Percentiles rank a stretch among this genome's conserved stretches.
phyloP scores from a whole-genome alignment of 257 asterid genomes.

The Gentiana macrophylla region DNA sequence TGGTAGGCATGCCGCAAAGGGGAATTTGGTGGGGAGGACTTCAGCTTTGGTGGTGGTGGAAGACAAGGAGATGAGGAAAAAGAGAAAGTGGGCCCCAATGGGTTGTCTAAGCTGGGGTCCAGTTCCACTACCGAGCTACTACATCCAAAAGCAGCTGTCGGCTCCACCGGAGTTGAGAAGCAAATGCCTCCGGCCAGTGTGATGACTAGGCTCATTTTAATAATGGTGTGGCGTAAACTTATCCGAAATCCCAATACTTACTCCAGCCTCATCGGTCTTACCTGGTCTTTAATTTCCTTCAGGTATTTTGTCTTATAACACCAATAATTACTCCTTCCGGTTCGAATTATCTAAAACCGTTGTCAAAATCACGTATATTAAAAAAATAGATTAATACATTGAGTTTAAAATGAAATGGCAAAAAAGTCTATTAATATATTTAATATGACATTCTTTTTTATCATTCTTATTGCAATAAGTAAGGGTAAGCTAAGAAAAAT shows the following conservation, averaged over 20 bases:
- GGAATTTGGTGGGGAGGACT: slow-evolving; percentile 49
- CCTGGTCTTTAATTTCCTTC: slow-evolving; percentile 73
- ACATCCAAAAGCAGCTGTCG: slow-evolving; percentile 29
- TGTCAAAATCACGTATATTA: slow-evolving; percentile 2
- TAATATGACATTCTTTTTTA: no score
- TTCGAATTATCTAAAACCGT: no score
- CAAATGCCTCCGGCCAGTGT: slow-evolving; percentile 99
- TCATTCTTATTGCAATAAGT: no score
- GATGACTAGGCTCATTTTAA: slow-evolving; percentile 86
- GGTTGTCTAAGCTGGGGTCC: slow-evolving; percentile 52
- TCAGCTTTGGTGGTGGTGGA: slow-evolving; percentile 61
- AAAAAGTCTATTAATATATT: no score
- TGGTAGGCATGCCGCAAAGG: slow-evolving; percentile 45
- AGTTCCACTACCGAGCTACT: slow-evolving; percentile 31
- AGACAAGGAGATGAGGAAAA: slow-evolving; percentile 48
- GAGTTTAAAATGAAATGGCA: not conserved
- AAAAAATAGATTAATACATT: not conserved
- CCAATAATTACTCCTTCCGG: no score
- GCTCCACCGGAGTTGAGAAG: slow-evolving; percentile 33
- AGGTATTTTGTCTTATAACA: slow-evolving; percentile 22
- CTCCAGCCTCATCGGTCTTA: slow-evolving; percentile 86
- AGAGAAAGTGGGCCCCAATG: slow-evolving; percentile 44
- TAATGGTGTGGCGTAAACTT: slow-evolving; percentile 99
- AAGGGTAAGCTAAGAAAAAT: no score
- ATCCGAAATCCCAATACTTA: slow-evolving; percentile 96